These are phyloP conservation scores for Sungouiella thailandica DNA, from an alignment of 805 yeast species.

Conservation along the genomic window DNA sequence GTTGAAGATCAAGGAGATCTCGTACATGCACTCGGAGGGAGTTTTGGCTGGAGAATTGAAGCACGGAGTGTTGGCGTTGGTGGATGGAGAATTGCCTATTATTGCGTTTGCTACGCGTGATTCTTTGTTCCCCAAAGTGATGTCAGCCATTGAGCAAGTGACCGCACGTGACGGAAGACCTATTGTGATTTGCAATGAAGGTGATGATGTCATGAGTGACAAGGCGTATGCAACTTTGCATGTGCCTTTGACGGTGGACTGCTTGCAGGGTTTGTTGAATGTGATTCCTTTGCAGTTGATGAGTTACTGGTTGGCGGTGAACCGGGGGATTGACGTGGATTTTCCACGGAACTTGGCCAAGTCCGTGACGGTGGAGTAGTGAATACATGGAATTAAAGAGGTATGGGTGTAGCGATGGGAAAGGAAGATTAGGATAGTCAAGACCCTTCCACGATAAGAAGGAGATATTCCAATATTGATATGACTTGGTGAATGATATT, in stretches of 20 bases:
- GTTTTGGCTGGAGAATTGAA: slow-evolving; percentile 98
- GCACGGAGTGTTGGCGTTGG: slow-evolving; percentile 96
- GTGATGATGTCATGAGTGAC: slow-evolving; percentile 60
- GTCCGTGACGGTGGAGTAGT: slow-evolving; percentile 95
- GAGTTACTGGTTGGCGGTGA: slow-evolving; percentile 95
- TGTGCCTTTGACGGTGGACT: slow-evolving; percentile 94
- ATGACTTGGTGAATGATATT: too few species aligned
- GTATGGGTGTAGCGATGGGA: too few species aligned
- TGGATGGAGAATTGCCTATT: slow-evolving; percentile 89
- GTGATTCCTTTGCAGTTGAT: slow-evolving; percentile 93
- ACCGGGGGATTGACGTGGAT: slow-evolving; percentile 94
- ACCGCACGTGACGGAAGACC: slow-evolving; percentile 98
- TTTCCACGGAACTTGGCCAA: slow-evolving; percentile 98
- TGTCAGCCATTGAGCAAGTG: slow-evolving; percentile 94
- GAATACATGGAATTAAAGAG: too few species aligned
- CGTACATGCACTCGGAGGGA: slow-evolving; percentile 99
- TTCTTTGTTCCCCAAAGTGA: slow-evolving; percentile 91
- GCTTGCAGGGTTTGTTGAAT: slow-evolving; percentile 93
- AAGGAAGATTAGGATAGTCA: too few species aligned
- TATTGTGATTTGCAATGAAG: slow-evolving; percentile 81
- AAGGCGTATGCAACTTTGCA: slow-evolving; percentile 68
- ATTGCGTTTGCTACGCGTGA: slow-evolving; percentile 96
- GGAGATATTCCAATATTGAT: too few species aligned
- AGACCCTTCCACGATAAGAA: too few species aligned
- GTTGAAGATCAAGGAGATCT: slow-evolving; percentile 93